Percentiles rank a stretch among this genome's conserved stretches.
phyloP scores from a whole-genome alignment of 1,284 basidiomycete genomes.

The Fistulina hepatica region DNA sequence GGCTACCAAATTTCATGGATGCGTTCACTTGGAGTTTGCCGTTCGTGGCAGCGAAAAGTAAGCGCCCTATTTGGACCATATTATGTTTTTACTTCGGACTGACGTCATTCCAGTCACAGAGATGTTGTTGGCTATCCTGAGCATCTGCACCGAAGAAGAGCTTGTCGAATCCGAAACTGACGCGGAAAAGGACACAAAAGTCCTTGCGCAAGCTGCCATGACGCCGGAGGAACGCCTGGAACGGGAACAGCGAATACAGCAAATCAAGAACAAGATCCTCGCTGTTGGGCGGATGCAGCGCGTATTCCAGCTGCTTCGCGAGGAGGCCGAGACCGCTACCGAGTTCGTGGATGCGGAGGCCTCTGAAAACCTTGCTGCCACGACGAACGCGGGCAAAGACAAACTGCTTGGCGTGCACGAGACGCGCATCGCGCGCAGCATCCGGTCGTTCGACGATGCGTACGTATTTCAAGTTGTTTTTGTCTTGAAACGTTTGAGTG shows the following conservation, averaged over 20 bases:
- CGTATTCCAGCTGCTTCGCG: constrained; percentile 83
- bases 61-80: constrained; percentile 16
- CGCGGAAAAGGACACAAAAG: constrained; percentile 28
- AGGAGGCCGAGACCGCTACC: constrained; percentile 90
- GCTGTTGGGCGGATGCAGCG: constrained; percentile 89
- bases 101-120: constrained; percentile 61
- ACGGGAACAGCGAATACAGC: too few species aligned
- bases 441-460: constrained; percentile 90
- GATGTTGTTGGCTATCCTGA: constrained; percentile 92
- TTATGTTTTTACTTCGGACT: neutral
- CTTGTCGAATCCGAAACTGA: constrained; percentile 60
- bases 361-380: too few species aligned
- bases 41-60: constrained; percentile 96
- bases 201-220: constrained; percentile 21
- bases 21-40: constrained; percentile 99
- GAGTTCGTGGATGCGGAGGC: constrained; percentile 58
- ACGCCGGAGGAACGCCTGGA: constrained; percentile 20
- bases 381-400: constrained; percentile 33
- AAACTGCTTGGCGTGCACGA: constrained; percentile 26
- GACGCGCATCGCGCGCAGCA: constrained; percentile 66
- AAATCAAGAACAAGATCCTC: constrained; percentile 94
- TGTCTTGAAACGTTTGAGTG: constrained; percentile 2
- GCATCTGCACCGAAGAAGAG: constrained; percentile 92
- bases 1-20: constrained; percentile 98
- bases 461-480: constrained; percentile 31